phyloP scores from a whole-genome alignment of 2,329 filamentous ascomycete species.

The Fusarium sp. region DNA sequence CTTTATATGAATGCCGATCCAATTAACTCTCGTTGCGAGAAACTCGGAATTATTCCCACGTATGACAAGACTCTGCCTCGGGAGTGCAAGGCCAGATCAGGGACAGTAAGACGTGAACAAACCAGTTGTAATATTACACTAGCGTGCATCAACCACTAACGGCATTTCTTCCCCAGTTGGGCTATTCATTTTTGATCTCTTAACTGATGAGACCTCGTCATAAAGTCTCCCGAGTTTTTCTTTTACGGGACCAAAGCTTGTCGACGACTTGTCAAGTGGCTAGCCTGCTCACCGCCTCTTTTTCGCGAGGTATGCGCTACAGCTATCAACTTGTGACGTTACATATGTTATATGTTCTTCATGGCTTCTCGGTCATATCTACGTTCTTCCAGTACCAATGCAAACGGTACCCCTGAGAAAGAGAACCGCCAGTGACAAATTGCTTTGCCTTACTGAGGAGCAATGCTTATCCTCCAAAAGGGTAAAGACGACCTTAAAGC shows the following conservation, averaged over 20 bases:
- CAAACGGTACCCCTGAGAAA: too few relatives aligned
- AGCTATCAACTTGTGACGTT: background rate
- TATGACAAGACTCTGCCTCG: background rate
- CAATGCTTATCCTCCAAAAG: background rate
- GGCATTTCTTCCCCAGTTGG: background rate
- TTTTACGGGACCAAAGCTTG: background rate
- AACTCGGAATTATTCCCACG: background rate
- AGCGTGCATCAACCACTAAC: background rate
- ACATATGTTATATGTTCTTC: too few relatives aligned
- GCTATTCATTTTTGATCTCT: background rate
- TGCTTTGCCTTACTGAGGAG: too few relatives aligned
- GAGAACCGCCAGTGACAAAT: background rate
- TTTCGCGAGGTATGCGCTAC: background rate
- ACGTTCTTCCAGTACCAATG: background rate
- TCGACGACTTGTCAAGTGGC: background rate
- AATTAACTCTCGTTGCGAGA: background rate
- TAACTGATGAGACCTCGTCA: background rate
- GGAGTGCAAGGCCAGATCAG: background rate
- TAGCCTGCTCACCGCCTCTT: background rate
- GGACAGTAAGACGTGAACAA: background rate
- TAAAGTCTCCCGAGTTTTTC: background rate
- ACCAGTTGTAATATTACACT: background rate
- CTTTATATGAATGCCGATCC: background rate
- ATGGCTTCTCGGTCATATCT: background rate
- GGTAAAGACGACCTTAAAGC: background rate